Conservation (phyloP, 2,329 filamentous ascomycete species). For the Bipolaris victoriae region DNA sequence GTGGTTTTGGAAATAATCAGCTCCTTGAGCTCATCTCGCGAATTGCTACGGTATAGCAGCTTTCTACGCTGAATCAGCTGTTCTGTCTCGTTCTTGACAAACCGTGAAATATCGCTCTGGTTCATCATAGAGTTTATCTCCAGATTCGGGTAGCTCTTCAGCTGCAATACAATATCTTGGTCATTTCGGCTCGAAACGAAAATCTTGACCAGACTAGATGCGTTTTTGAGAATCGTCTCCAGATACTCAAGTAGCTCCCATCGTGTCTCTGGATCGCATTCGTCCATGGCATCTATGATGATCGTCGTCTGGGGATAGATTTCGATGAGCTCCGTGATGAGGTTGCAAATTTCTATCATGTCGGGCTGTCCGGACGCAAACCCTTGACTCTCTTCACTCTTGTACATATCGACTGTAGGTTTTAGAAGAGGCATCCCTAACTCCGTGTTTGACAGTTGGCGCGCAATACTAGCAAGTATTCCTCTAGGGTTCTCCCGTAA, state of each 20-base stretch:
- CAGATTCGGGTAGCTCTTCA: constrained; percentile 34
- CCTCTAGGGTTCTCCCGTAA: constrained; percentile 18
- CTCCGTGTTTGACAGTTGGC: background rate
- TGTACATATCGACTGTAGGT: background rate
- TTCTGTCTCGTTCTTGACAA: background rate
- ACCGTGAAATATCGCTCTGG: background rate
- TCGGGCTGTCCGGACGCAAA: background rate
- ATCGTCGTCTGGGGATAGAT: constrained; percentile 33
- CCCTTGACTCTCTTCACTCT: background rate
- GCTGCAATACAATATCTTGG: constrained; percentile 18
- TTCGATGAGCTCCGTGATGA: constrained; percentile 20
- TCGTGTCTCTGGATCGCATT: constrained; percentile 34
- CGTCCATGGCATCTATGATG: constrained; percentile 47
- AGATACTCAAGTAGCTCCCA: constrained; percentile 32
- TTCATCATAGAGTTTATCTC: background rate
- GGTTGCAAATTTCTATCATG: background rate
- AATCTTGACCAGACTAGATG: constrained; percentile 40
- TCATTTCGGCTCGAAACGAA: constrained; percentile 47
- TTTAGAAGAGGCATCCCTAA: background rate
- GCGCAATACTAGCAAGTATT: constrained; percentile 27
- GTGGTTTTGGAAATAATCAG: background rate
- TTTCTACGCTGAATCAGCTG: background rate
- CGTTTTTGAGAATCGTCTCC: constrained; percentile 31
- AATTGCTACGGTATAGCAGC: background rate
- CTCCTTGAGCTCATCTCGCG: background rate